Evolutionary conservation across 768 basidiomycete genomes (phyloP).

Genomic region (Leccinum uliginosum): DNA sequence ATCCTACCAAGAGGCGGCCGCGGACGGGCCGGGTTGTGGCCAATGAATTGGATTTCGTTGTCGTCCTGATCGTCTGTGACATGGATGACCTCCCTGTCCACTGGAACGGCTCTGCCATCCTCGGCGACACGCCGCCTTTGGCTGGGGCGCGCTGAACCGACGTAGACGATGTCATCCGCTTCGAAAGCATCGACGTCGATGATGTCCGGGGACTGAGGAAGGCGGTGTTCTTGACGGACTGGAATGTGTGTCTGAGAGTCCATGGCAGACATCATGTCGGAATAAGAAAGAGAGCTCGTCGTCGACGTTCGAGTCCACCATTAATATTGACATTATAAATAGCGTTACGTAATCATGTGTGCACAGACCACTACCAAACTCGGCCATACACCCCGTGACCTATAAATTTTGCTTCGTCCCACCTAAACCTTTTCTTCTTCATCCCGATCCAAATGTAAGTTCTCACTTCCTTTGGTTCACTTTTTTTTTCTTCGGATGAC

Average conservation of each 20-base stretch:
- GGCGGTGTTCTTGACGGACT: conserved; percentile 11
- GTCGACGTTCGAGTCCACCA: conserved; percentile 20
- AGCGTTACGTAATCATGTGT: conserved; percentile 20
- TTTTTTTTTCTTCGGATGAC: conserved; percentile 45
- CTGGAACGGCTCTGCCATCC: conserved; percentile 18
- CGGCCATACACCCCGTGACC: conserved; percentile 17
- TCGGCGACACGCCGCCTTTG: conserved; percentile 26
- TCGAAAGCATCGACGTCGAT: conserved; percentile 45
- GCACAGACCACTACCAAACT: conserved; percentile 32
- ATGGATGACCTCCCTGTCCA: conserved; percentile 27
- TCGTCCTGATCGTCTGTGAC: conserved; percentile 42
- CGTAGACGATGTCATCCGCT: conserved; percentile 28
- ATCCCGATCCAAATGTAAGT: conserved; percentile 15
- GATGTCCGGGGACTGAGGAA: conserved; percentile 27
- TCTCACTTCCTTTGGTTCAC: background rate
- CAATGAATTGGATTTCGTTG: conserved; percentile 25
- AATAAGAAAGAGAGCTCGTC: conserved; percentile 4
- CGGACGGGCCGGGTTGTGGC: conserved; percentile 19
- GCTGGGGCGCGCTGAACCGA: conserved; percentile 20
- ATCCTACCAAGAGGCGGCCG: conserved; percentile 18
- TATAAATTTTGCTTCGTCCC: conserved; percentile 27
- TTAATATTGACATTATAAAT: too few relatives aligned
- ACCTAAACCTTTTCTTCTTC: background rate
- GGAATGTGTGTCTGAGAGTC: conserved; percentile 6
- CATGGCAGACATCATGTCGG: conserved; percentile 19